Conservation (phyloP, 768 basidiomycete genomes). For the Suillus fuscotomentosus region DNA sequence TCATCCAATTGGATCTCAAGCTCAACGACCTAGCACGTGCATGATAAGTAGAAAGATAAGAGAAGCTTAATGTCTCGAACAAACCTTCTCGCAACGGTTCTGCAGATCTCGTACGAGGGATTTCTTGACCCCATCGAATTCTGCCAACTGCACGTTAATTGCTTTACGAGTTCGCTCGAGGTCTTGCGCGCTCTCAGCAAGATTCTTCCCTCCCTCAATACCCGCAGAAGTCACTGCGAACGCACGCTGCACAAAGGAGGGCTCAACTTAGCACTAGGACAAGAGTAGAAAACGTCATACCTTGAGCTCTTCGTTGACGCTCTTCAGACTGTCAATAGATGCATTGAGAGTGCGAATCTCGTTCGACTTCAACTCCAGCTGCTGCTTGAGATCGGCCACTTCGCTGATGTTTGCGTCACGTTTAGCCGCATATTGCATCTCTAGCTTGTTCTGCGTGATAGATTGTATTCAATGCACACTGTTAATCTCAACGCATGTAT, state of each 20-base stretch:
- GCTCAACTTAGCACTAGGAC: background rate
- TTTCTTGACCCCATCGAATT: slow-evolving; percentile 99
- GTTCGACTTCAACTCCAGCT: slow-evolving; percentile 78
- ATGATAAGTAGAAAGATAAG: slow-evolving; percentile 7
- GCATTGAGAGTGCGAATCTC: slow-evolving; percentile 84
- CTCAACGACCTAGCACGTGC: slow-evolving; percentile 79
- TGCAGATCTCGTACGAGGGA: slow-evolving; percentile 98
- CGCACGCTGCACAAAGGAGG: slow-evolving; percentile 66
- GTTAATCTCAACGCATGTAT: slow-evolving; percentile 2
- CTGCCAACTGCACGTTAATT: slow-evolving; percentile 96
- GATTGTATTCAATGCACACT: slow-evolving; percentile 4
- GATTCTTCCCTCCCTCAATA: slow-evolving; percentile 94
- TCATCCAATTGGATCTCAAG: slow-evolving; percentile 98
- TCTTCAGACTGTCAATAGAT: slow-evolving; percentile 89
- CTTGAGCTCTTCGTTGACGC: slow-evolving; percentile 97
- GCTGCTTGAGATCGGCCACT: slow-evolving; percentile 82
- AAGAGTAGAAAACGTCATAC: slow-evolving; percentile 42
- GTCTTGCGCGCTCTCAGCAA: slow-evolving; percentile 96
- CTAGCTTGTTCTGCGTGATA: slow-evolving; percentile 75
- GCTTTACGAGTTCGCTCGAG: slow-evolving; percentile 95
- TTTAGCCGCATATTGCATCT: slow-evolving; percentile 90
- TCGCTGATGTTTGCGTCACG: slow-evolving; percentile 88
- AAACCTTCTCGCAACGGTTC: slow-evolving; percentile 98
- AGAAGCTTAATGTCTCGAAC: slow-evolving; percentile 10
- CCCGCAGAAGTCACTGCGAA: slow-evolving; percentile 97